A percentile compares a stretch with the other conserved stretches of the same genome.
These are phyloP conservation scores for Saccharomyces mikatae DNA, from an alignment of 805 yeast species.

Conservation along the genomic window DNA sequence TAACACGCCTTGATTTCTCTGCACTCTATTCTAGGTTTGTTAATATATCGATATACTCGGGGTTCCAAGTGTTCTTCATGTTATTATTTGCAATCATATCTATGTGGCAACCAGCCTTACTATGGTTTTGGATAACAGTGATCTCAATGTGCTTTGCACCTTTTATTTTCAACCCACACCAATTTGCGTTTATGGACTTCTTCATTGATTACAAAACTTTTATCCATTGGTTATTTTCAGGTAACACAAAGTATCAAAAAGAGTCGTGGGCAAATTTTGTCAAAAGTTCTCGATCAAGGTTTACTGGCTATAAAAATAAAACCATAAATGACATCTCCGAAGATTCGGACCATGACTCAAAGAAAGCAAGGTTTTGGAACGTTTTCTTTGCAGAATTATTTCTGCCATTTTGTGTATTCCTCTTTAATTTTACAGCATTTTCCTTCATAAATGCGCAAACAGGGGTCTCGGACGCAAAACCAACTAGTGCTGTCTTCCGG, in stretches of 20 bases:
- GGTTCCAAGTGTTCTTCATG: conserved; percentile 60
- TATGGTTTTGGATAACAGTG: conserved; percentile 71
- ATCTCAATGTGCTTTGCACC: conserved; percentile 63
- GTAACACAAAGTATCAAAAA: conserved; percentile 56
- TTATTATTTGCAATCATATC: conserved; percentile 68
- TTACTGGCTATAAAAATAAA: conserved; percentile 84
- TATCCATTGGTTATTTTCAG: conserved; percentile 73
- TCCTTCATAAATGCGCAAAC: conserved; percentile 79
- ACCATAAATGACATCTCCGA: conserved; percentile 60
- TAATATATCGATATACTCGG: conserved; percentile 66
- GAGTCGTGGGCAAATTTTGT: conserved; percentile 77
- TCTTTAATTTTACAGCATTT: conserved; percentile 63
- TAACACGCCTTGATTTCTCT: conserved; percentile 66
- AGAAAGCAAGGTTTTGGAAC: conserved; percentile 72
- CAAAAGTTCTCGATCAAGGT: conserved; percentile 72
- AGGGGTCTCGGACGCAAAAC: conserved; percentile 52
- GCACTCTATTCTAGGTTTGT: conserved; percentile 71
- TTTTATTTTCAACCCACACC: conserved; percentile 70
- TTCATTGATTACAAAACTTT: conserved; percentile 58
- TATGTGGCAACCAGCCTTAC: conserved; percentile 69
- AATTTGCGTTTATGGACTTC: conserved; percentile 60
- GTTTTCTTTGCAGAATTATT: conserved; percentile 72
- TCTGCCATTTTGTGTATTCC: conserved; percentile 62
- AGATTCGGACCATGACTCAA: conserved; percentile 51
- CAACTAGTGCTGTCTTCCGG: conserved; percentile 55